These are phyloP conservation scores for Misopates orontium DNA, from an alignment of 257 asterid genomes.

Conservation along the genomic window DNA sequence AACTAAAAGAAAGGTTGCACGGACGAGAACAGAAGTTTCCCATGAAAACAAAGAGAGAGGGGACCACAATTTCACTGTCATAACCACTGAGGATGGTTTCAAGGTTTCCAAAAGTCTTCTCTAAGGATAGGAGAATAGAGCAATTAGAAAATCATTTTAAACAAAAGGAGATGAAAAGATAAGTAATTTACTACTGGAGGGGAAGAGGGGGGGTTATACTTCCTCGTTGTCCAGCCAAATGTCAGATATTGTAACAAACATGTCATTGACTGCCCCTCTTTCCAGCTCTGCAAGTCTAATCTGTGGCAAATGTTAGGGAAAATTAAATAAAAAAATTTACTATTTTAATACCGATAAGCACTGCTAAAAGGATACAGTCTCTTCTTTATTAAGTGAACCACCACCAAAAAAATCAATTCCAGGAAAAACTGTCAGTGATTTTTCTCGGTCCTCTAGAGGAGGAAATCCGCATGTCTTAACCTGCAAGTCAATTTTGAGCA, in stretches of 20 bases:
- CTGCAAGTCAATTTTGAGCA: conserved; percentile 44
- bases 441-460: conserved; percentile 87
- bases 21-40: conserved; percentile 96
- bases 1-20: conserved; percentile 81
- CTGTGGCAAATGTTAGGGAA: conserved; percentile 56
- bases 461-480: conserved; percentile 90
- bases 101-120: conserved; percentile 85
- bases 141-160: conserved; percentile 36
- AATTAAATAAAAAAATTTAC: neutral
- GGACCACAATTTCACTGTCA: conserved; percentile 74
- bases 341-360: conserved; percentile 16
- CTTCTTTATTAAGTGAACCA: conserved; percentile 80
- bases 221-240: conserved; percentile 86
- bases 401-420: conserved; percentile 90
- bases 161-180: conserved; percentile 16
- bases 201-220: conserved; percentile 40
- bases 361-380: conserved; percentile 73
- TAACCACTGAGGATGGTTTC: conserved; percentile 77
- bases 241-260: conserved; percentile 92
- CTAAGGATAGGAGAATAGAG: conserved; percentile 52
- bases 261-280: conserved; percentile 82
- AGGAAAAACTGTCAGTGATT: conserved; percentile 50
- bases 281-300: conserved; percentile 79
- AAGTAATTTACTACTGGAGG: conserved; percentile 15
- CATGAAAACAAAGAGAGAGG: conserved; percentile 94